These are phyloP conservation scores for Bacidia rubella DNA, from an alignment of 495 filamentous ascomycete genomes.

Conservation along the genomic window DNA sequence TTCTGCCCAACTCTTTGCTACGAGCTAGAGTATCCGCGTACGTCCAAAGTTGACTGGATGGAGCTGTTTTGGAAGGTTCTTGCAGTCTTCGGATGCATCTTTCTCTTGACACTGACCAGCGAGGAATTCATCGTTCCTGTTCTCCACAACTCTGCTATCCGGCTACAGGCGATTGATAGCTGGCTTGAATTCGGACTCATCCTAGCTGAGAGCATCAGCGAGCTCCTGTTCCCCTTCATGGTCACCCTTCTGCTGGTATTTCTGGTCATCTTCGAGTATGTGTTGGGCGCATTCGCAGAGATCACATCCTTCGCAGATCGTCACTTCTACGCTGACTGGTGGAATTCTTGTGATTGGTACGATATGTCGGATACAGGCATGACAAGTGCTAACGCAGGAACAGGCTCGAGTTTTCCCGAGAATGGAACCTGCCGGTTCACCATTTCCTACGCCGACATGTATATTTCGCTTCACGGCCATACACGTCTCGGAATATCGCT, in stretches of 20 bases:
- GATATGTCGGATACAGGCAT: constrained; percentile 4
- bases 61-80: constrained; percentile 71
- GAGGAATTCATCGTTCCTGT: constrained; percentile 96
- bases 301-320: constrained; percentile 86
- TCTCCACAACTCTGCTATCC: constrained; percentile 56
- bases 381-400: constrained; percentile 2
- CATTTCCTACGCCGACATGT: constrained; percentile 92
- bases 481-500: constrained; percentile 64
- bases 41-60: constrained; percentile 55
- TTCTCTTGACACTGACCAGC: constrained; percentile 76
- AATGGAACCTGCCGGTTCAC: constrained; percentile 99
- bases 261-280: constrained; percentile 93
- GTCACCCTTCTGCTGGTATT: constrained; percentile 89
- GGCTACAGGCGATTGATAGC: constrained; percentile 45
- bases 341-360: constrained; percentile 51
- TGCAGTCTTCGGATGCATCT: constrained; percentile 95
- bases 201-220: constrained; percentile 81
- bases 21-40: constrained; percentile 91
- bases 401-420: constrained; percentile 88
- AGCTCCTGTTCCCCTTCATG: constrained; percentile 95
- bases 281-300: constrained; percentile 88
- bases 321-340: constrained; percentile 97
- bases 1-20: constrained; percentile 95
- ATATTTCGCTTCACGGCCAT: constrained; percentile 62
- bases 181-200: constrained; percentile 59